Percentiles rank a stretch among this genome's conserved stretches.
These are phyloP conservation scores for Voacanga thouarsii DNA, from an alignment of 257 asterid genomes.

Conservation along the genomic window DNA sequence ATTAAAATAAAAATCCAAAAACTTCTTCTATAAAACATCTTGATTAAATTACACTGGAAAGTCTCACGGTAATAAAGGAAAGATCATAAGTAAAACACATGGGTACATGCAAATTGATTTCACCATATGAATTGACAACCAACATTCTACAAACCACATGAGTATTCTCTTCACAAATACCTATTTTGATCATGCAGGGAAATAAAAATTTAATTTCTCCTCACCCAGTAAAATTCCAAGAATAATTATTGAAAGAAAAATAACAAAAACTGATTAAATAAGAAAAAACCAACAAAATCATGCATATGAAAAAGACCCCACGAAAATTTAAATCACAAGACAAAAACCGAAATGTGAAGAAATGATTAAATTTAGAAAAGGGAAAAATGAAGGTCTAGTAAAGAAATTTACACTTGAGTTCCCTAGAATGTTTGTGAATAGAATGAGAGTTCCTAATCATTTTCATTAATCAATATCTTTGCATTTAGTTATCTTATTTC, in stretches of 20 bases:
- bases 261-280: not conserved
- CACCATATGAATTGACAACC: not conserved
- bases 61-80: too few relatives aligned
- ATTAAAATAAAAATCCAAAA: too few relatives aligned
- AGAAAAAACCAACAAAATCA: not conserved
- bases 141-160: not conserved
- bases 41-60: too few relatives aligned
- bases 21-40: too few relatives aligned
- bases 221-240: not conserved
- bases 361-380: not conserved
- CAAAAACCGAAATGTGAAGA: not conserved
- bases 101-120: not conserved
- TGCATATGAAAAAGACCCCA: not conserved
- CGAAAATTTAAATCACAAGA: not conserved
- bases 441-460: conserved; percentile 29
- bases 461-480: conserved; percentile 27
- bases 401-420: conserved; percentile 33
- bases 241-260: not conserved
- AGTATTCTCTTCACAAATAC: not conserved
- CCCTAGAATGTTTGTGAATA: conserved; percentile 27
- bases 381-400: not conserved
- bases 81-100: not conserved
- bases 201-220: not conserved
- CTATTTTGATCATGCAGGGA: not conserved
- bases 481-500: not conserved